Evolutionary conservation across 192 early-diverging fungal genomes (phyloP).

Genomic region (Anaeromyces robustus): DNA sequence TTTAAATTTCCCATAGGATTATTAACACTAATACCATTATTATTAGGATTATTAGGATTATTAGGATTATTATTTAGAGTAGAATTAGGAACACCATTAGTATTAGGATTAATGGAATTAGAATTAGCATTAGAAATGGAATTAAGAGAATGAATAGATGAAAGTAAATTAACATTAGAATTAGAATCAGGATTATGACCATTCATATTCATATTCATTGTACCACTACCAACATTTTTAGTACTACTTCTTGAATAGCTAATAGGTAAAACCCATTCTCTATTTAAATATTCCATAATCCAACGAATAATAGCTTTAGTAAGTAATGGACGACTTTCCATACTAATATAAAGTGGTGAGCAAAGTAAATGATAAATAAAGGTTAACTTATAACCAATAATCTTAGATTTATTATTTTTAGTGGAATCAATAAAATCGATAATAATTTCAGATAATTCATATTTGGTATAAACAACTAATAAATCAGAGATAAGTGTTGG

Average conservation of each 20-base stretch:
- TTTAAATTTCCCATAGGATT: no score
- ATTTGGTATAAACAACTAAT: slow-evolving; percentile 1
- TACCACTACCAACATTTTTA: background rate
- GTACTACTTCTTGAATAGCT: background rate
- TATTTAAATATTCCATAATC: slow-evolving; percentile 15
- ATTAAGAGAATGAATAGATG: background rate
- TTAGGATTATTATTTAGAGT: no score
- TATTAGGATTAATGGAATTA: no score
- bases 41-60: no score
- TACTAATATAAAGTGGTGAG: slow-evolving; percentile 14
- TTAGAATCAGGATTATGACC: no score
- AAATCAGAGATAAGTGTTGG: slow-evolving; percentile 21
- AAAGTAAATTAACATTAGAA: background rate
- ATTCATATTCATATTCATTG: background rate
- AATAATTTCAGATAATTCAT: background rate
- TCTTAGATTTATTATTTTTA: slow-evolving; percentile 1
- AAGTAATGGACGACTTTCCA: slow-evolving; percentile 9
- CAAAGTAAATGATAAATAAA: slow-evolving; percentile 17
- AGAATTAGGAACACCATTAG: no score
- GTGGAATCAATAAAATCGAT: background rate
- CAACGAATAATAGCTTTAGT: slow-evolving; percentile 14
- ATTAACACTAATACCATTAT: no score
- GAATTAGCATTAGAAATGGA: background rate
- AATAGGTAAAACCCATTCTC: background rate
- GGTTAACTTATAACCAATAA: slow-evolving; percentile 16